These are phyloP conservation scores for Oemleria cerasiformis DNA, from an alignment of 306 rosid species.

Conservation along the genomic window DNA sequence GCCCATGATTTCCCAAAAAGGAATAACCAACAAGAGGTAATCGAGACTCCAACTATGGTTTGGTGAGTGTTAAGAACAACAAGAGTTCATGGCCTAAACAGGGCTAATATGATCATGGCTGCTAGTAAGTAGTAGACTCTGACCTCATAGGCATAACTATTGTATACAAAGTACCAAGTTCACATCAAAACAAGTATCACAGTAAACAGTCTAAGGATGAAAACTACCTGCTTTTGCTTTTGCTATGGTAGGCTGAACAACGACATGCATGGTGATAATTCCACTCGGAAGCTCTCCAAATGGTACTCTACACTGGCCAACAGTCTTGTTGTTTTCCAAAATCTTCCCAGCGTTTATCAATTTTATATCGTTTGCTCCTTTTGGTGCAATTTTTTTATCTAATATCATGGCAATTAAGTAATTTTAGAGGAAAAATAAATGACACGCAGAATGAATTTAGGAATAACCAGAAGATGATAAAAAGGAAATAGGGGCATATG, in stretches of 20 bases:
- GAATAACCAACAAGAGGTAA: not conserved
- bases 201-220: constrained; percentile 14
- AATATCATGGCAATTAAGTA: constrained; percentile 19
- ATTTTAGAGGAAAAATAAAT: constrained; percentile 9
- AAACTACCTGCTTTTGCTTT: constrained; percentile 80
- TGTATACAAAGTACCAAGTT: not conserved
- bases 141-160: not conserved
- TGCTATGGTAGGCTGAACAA: constrained; percentile 77
- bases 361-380: constrained; percentile 77
- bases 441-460: not conserved
- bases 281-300: constrained; percentile 75
- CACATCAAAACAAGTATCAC: not conserved
- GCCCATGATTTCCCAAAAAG: not conserved
- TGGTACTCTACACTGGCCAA: constrained; percentile 82
- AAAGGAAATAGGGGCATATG: not conserved
- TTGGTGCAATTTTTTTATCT: constrained; percentile 80
- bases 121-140: not conserved
- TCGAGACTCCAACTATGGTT: not conserved
- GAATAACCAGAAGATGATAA: not conserved
- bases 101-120: not conserved
- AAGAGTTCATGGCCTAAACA: not conserved
- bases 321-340: constrained; percentile 88
- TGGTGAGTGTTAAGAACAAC: not conserved
- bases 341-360: constrained; percentile 83
- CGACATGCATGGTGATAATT: constrained; percentile 90